Base-by-base conservation (phyloP, 768 basidiomycete genomes). In the Chalciporus pseudorubinellus region DNA sequence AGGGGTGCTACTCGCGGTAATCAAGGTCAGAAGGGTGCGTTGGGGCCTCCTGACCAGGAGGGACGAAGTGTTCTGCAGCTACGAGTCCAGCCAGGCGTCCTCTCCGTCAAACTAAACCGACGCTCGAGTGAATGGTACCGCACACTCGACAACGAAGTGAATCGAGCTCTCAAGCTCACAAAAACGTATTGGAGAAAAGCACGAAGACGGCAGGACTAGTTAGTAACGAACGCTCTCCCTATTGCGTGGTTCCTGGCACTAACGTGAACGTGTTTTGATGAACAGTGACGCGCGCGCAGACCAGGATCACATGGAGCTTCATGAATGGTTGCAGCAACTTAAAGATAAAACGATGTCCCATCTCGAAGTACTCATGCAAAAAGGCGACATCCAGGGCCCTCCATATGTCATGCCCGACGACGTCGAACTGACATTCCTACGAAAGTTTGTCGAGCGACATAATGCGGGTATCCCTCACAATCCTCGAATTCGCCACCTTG, bases 301-400 rank as follows among this genome's bases (percentile, higher is more conserved):
- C 73, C 89, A 89, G 65, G 89, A 91, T 64, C 89, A 91, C 62
- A 91, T 91, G 88, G 89, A 91, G 64, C 72, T 91, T 19, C 89
- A 91, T 60, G 89, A 91, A 64, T 91, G 89, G 89, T 72, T 91
- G 2, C 89, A 91, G 60, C 89, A 90, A 66, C 75, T 91, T 59
- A 91, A 91, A 68, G 89, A 91, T 70, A 91, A 89, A 69, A 89
- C 86, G 46, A 91, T 91, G 89, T 87, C 87, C 42, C 87, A 91
- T 70, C 77, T 91, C 40, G 89, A 91, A 67, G 77, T 90, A 3
- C 81, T 90, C 59, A 90, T 91, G 85, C 89, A 90, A 65, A 89
- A 90, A 63, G 87, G 87, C 62, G 89, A 91, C 56, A 91, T 91
- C 26, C 86, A 84, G 62, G 88, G 89, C 16, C 89, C 89, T 3